Percentiles rank a stretch among this genome's conserved stretches.
Conservation (phyloP, 495 filamentous ascomycete genomes). For the Apiosordaria backusii region DNA sequence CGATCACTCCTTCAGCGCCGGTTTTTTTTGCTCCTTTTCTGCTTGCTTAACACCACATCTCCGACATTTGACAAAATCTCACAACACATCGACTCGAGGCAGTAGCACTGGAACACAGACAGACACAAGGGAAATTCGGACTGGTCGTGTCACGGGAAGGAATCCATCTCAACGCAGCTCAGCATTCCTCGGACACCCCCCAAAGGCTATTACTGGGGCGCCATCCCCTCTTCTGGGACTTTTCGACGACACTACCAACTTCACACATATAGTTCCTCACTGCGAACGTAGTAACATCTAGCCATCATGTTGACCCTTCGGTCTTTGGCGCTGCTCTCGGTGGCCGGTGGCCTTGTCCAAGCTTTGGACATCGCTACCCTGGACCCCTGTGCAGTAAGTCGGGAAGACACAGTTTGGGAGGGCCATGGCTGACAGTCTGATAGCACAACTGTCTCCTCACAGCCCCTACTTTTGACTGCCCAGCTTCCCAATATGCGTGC, state of each 20-base stretch:
- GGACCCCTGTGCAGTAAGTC: slow-evolving; percentile 28
- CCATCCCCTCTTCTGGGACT: not conserved
- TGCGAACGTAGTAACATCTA: not conserved
- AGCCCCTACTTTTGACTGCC: slow-evolving; percentile 19
- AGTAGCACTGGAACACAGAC: no score
- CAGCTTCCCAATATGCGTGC: slow-evolving; percentile 22
- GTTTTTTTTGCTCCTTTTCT: not conserved
- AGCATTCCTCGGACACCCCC: slow-evolving; percentile 1
- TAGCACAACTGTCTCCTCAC: slow-evolving; percentile 13
- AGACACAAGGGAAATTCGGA: no score
- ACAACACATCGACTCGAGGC: no score
- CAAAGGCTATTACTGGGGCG: not conserved
- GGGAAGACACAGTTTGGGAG: not conserved
- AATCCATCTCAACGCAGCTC: no score
- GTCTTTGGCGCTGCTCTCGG: slow-evolving; percentile 22
- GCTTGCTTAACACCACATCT: not conserved
- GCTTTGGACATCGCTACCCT: slow-evolving; percentile 27
- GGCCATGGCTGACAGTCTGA: slow-evolving; percentile 24
- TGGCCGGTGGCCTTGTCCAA: slow-evolving; percentile 17
- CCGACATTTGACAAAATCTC: no score
- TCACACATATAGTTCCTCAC: not conserved
- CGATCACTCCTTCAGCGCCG: slow-evolving; percentile 15
- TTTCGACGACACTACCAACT: not conserved
- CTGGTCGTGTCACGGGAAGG: no score
- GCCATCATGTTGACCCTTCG: slow-evolving; percentile 25